These are phyloP conservation scores for Colletotrichum sublineola DNA, from an alignment of 2,329 filamentous ascomycete species.

Conservation along the genomic window DNA sequence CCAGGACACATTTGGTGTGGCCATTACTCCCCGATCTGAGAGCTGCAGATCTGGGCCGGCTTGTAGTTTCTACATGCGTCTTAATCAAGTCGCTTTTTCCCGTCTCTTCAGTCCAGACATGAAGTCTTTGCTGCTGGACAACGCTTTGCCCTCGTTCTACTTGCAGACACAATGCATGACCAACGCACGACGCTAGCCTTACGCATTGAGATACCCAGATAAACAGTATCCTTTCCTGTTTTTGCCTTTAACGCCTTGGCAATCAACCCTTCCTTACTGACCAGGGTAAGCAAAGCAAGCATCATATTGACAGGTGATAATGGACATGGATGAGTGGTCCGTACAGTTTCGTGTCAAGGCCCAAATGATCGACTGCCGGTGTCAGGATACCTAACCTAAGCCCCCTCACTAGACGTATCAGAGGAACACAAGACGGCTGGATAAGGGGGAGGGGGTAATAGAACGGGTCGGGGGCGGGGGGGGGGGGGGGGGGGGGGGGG, in stretches of 20 bases:
- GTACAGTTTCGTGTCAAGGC: conserved; percentile 26
- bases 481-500: too few relatives aligned
- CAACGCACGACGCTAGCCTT: conserved; percentile 3
- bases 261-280: conserved; percentile 9
- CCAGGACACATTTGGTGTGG: background rate
- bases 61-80: conserved; percentile 10
- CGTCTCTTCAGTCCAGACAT: background rate
- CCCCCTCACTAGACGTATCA: conserved; percentile 20
- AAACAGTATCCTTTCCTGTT: conserved; percentile 20
- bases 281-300: conserved; percentile 2
- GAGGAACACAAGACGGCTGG: conserved; percentile 3
- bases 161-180: conserved; percentile 25
- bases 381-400: conserved; percentile 23
- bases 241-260: conserved; percentile 28
- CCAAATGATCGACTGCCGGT: conserved; percentile 36
- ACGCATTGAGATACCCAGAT: conserved; percentile 23
- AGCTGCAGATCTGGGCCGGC: conserved; percentile 27
- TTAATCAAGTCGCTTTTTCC: background rate
- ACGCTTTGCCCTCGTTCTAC: conserved; percentile 14
- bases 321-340: conserved; percentile 29
- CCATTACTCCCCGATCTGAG: conserved; percentile 24
- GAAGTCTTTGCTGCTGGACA: conserved; percentile 5
- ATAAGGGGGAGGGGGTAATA: conserved; percentile 3
- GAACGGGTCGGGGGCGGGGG: background rate
- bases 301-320: conserved; percentile 30